A percentile compares a stretch with the other conserved stretches of the same genome.
These are phyloP conservation scores for Cytospora leucostoma DNA, from an alignment of 2,329 filamentous ascomycete genomes.

Conservation along the genomic window DNA sequence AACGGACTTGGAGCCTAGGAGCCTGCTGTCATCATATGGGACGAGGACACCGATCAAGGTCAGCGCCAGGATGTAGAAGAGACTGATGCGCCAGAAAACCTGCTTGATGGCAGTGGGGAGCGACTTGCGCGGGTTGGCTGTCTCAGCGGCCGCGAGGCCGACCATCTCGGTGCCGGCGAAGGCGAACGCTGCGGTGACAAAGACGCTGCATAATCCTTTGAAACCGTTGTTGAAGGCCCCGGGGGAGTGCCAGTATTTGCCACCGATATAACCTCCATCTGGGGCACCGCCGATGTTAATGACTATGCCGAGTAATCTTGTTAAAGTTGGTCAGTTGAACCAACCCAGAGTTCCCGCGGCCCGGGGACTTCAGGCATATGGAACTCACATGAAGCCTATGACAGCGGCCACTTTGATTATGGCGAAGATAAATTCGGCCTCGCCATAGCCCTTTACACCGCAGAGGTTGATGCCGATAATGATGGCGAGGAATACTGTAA, in stretches of 20 bases:
- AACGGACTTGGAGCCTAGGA: constrained; percentile 54
- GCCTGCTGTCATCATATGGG: constrained; percentile 65
- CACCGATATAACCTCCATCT: constrained; percentile 76
- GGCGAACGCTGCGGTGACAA: constrained; percentile 75
- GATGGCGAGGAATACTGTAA: constrained; percentile 75
- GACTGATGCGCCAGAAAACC: constrained; percentile 89
- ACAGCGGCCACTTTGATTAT: constrained; percentile 84
- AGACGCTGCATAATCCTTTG: constrained; percentile 78
- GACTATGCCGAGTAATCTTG: constrained; percentile 78
- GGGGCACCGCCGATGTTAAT: constrained; percentile 81
- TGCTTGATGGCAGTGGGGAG: constrained; percentile 88
- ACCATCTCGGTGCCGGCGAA: constrained; percentile 77
- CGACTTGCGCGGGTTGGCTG: constrained; percentile 76
- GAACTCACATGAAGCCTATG: constrained; percentile 78
- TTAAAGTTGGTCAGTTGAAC: constrained; percentile 18
- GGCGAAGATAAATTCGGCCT: constrained; percentile 86
- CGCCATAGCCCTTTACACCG: constrained; percentile 84
- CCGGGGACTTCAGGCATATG: constrained; percentile 10
- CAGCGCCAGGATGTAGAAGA: constrained; percentile 87
- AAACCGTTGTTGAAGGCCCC: constrained; percentile 86
- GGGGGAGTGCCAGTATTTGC: constrained; percentile 72
- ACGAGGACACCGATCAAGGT: constrained; percentile 81
- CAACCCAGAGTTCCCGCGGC: background rate
- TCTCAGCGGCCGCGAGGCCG: constrained; percentile 75
- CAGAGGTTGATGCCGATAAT: constrained; percentile 86